A percentile compares a stretch with the other conserved stretches of the same genome.
phyloP scores from a whole-genome alignment of 2,329 filamentous ascomycete species.

The Dothideomycetes sp. region DNA sequence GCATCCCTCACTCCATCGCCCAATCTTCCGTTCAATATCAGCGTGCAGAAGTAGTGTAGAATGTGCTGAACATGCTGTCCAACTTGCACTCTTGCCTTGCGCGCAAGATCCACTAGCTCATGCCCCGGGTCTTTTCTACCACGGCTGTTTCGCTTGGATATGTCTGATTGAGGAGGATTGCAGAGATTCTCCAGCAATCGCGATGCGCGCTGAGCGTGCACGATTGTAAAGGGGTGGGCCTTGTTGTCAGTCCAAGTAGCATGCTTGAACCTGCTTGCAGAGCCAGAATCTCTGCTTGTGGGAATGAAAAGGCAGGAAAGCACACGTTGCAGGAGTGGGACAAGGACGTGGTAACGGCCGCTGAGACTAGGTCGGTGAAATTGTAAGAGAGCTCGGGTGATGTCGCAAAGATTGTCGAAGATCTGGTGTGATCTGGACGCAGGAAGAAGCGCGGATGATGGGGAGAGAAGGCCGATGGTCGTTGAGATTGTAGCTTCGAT shows the following conservation, averaged over 20 bases:
- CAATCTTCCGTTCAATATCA: constrained; percentile 39
- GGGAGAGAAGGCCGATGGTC: constrained; percentile 24
- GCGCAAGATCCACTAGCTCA: constrained; percentile 47
- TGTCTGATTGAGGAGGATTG: constrained; percentile 48
- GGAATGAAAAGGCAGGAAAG: constrained; percentile 45
- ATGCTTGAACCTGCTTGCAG: constrained; percentile 14
- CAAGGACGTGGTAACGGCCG: constrained; percentile 49
- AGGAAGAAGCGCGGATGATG: constrained; percentile 19
- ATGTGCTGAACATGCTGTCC: constrained; percentile 48
- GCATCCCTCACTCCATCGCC: constrained; percentile 40
- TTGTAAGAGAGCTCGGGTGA: constrained; percentile 42
- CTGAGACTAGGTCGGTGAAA: constrained; percentile 47
- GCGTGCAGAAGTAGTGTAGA: constrained; percentile 45
- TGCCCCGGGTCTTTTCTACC: constrained; percentile 16
- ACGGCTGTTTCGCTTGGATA: constrained; percentile 23
- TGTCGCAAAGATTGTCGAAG: constrained; percentile 43
- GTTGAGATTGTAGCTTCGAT: constrained; percentile 29
- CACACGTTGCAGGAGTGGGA: constrained; percentile 43
- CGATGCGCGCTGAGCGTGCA: constrained; percentile 39
- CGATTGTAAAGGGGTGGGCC: constrained; percentile 20
- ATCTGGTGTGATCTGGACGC: constrained; percentile 26
- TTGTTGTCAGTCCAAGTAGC: constrained; percentile 21
- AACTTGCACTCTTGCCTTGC: constrained; percentile 46
- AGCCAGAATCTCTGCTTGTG: constrained; percentile 13
- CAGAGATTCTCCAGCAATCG: constrained; percentile 49